Evolutionary conservation across 495 filamentous ascomycete genomes (phyloP).

Genomic region (Aspergillus wentii): DNA sequence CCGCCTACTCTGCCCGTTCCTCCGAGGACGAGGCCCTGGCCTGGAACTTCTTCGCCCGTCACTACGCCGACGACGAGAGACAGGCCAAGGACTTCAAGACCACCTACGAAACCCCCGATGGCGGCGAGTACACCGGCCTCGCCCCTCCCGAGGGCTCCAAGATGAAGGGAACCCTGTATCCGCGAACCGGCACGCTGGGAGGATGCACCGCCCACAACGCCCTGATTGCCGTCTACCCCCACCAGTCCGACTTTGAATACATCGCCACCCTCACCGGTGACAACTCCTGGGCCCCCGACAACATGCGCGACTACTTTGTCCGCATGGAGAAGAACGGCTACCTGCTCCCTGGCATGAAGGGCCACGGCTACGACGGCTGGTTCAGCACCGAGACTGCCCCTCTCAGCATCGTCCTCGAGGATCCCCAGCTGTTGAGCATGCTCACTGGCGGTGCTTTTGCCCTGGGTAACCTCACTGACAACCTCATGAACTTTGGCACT

Average conservation of each 20-base stretch:
- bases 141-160: conserved; percentile 34
- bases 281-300: conserved; percentile 32
- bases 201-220: conserved; percentile 46
- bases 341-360: conserved; percentile 26
- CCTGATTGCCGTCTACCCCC: conserved; percentile 36
- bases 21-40: conserved; percentile 33
- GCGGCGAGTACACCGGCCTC: conserved; percentile 30
- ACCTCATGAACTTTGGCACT: conserved; percentile 30
- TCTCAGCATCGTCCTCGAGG: conserved; percentile 40
- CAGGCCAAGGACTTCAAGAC: conserved; percentile 42
- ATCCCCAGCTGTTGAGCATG: conserved; percentile 47
- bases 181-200: conserved; percentile 42
- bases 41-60: conserved; percentile 47
- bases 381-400: conserved; percentile 44
- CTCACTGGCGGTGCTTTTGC: conserved; percentile 47
- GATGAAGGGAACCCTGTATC: conserved; percentile 39
- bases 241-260: conserved; percentile 43
- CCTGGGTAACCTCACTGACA: conserved; percentile 38
- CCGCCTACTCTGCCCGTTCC: conserved; percentile 29
- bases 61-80: conserved; percentile 33
- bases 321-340: conserved; percentile 52
- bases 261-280: conserved; percentile 41
- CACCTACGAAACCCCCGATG: conserved; percentile 35
- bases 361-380: conserved; percentile 60
- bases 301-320: conserved; percentile 41